These are phyloP conservation scores for Sclerotinia subarctica DNA, from an alignment of 2,329 filamentous ascomycete genomes.

Conservation along the genomic window DNA sequence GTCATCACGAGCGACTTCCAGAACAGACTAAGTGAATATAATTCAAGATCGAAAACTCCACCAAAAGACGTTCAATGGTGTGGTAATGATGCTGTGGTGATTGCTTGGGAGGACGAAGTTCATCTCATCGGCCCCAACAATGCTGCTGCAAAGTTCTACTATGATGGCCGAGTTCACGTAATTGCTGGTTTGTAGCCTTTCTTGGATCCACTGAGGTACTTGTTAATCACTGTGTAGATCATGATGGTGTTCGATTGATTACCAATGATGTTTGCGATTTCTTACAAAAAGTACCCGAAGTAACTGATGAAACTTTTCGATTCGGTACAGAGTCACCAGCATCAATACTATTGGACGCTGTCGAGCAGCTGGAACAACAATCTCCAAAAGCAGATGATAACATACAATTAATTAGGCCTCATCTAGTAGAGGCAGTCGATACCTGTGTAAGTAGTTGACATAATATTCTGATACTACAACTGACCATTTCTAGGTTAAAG, in stretches of 20 bases:
- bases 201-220: neutral
- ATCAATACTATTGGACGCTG: conserved; percentile 89
- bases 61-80: conserved; percentile 94
- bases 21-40: conserved; percentile 84
- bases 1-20: conserved; percentile 96
- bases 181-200: conserved; percentile 62
- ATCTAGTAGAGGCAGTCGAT: conserved; percentile 88
- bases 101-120: conserved; percentile 97
- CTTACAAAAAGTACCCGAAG: conserved; percentile 85
- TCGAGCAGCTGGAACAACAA: conserved; percentile 85
- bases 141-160: conserved; percentile 74
- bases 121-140: conserved; percentile 87
- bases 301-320: conserved; percentile 84
- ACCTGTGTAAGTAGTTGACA: conserved; percentile 56
- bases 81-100: conserved; percentile 85
- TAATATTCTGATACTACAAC: neutral
- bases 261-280: conserved; percentile 97
- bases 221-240: conserved; percentile 44
- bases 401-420: conserved; percentile 86
- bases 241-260: conserved; percentile 84
- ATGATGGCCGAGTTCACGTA: conserved; percentile 87
- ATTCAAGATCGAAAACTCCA: conserved; percentile 78
- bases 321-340: conserved; percentile 84
- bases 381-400: conserved; percentile 97
- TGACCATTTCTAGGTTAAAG: conserved; percentile 55